These are phyloP conservation scores for Aspergillus sp. DNA, from an alignment of 2,329 filamentous ascomycete species.

Conservation along the genomic window DNA sequence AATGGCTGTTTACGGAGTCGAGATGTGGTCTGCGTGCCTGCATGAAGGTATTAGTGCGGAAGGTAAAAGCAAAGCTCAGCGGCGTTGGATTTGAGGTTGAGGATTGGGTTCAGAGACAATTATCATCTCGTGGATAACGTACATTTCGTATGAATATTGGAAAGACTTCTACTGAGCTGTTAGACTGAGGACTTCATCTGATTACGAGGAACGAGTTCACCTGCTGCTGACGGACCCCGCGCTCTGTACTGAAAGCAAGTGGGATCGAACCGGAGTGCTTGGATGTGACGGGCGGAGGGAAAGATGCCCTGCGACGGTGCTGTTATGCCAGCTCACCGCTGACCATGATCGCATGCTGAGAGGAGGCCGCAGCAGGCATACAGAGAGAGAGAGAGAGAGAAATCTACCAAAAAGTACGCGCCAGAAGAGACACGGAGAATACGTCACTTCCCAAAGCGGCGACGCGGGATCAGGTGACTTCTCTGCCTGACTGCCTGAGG, in stretches of 20 bases:
- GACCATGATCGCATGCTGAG: neutral
- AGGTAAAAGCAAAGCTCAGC: neutral
- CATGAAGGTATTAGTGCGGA: neutral
- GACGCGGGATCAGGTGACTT: conserved; percentile 4
- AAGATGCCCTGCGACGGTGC: neutral
- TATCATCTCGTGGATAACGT: neutral
- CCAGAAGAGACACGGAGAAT: neutral
- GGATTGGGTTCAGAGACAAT: neutral
- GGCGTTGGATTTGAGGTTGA: neutral
- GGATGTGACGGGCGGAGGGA: neutral
- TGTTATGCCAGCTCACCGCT: neutral
- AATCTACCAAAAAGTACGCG: neutral
- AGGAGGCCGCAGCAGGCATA: neutral
- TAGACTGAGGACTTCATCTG: neutral
- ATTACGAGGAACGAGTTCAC: neutral
- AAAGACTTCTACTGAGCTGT: neutral
- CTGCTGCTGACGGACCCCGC: neutral
- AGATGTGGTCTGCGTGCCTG: neutral
- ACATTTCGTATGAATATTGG: neutral
- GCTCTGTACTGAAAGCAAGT: neutral
- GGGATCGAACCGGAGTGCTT: neutral
- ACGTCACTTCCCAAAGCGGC: neutral
- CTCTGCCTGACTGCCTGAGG: neutral
- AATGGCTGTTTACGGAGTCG: neutral
- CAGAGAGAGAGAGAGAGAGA: neutral